Base-by-base conservation (phyloP, 1,139 yeast species). In the Arxiozyma slooffiae region DNA sequence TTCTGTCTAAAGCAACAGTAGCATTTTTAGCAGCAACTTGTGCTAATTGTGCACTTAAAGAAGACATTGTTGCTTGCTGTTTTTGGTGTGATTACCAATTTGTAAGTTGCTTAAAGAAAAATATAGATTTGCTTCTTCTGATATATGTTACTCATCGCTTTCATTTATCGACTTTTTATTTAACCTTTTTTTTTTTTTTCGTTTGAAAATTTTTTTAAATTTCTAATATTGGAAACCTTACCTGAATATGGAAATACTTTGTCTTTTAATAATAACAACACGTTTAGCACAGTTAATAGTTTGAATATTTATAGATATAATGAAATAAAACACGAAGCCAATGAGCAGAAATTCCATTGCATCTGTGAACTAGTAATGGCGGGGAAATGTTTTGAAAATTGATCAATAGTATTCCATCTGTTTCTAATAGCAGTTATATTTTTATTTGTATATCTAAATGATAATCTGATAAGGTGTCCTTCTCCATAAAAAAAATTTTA, bases 1-100 rank as follows among this genome's bases (percentile, higher is more conserved):
- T 88, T 67, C 97, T 80, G 64, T 90, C 97, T 55, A 88, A 76
- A 7, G 94, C 90, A 53, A 85, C 79, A 41, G 94, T 81, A 51
- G 81, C 81, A 56, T 80, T 79, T 55, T 76, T 78, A 53, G 79
- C 78, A 51, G 82, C 80, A 57, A 90, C 81, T 46, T 77, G 80
- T 60, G 86, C 78, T 63, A 92, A 77, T 76, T 92, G 98, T 55
- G 81, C 81, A 45, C 92, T 86, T 71, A 92, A 80, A 45, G 90
- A 81, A 26, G 74, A 67, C 67, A 67, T 66, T 3, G 22, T 37
- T 38, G 24, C 21, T 41, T 21, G 38, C 23, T 47, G 23, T 7
- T 17, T 11, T 36, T 44, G 20, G 26, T n/a, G 3, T n/a, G 9
- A 9, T 37, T 23, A 21, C 4, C 22, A 37, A 11, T 18, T 3